Evolutionary conservation across 2,329 filamentous ascomycete genomes (phyloP).

Genomic region (Bipolaris bicolor): DNA sequence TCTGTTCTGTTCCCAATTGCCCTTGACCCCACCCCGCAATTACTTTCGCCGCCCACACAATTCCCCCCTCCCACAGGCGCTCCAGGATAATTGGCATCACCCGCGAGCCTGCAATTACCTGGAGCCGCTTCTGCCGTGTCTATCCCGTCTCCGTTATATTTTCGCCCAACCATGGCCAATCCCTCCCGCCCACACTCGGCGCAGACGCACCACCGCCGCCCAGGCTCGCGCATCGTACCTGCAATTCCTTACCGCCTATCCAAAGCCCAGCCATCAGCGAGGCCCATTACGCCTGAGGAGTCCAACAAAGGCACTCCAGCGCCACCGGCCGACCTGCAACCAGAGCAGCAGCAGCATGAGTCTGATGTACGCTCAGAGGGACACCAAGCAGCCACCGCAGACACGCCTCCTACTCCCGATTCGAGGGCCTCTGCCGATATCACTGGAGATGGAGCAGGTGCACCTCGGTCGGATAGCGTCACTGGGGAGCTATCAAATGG

Average conservation of each 20-base stretch:
- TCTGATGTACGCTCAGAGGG: constrained; percentile 21
- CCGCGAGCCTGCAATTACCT: constrained; percentile 47
- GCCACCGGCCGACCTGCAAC: constrained; percentile 17
- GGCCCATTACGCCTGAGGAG: constrained; percentile 39
- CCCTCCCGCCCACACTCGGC: constrained; percentile 27
- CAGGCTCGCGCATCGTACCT: constrained; percentile 45
- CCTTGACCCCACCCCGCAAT: constrained; percentile 16
- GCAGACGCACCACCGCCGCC: constrained; percentile 36
- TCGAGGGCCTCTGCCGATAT: constrained; percentile 29
- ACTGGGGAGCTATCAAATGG: constrained; percentile 23
- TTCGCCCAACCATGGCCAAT: constrained; percentile 24
- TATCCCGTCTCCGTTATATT: not conserved
- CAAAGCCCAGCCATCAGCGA: constrained; percentile 30
- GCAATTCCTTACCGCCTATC: constrained; percentile 47
- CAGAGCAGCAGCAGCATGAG: constrained; percentile 19
- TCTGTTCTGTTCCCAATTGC: constrained; percentile 11
- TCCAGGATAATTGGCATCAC: constrained; percentile 52
- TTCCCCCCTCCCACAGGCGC: constrained; percentile 37
- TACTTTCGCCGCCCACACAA: constrained; percentile 23
- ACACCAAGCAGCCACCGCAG: constrained; percentile 14
- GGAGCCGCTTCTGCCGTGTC: constrained; percentile 45
- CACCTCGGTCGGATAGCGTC: constrained; percentile 22
- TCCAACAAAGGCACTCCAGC: constrained; percentile 26
- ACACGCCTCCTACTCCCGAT: constrained; percentile 39
- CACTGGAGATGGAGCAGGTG: constrained; percentile 18